Conservation (phyloP, 768 basidiomycete genomes). For the Amanita subjunquillea region DNA sequence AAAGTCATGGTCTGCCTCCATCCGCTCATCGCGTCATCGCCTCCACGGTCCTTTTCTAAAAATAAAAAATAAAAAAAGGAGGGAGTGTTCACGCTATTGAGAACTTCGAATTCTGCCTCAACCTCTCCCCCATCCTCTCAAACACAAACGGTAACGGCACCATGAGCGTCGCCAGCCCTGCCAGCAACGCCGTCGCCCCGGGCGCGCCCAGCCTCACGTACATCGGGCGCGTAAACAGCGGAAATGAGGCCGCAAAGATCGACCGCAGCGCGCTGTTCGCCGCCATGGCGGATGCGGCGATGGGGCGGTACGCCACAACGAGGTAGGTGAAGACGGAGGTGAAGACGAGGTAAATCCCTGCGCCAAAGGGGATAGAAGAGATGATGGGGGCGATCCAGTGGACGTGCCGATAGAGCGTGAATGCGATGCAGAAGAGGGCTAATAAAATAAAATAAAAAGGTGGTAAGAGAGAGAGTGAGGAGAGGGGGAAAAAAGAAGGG, state of each 20-base stretch:
- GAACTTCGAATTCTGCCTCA: too few relatives aligned
- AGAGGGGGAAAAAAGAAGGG: constrained; percentile 34
- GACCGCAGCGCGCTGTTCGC: constrained; percentile 56
- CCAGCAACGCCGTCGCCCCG: constrained; percentile 64
- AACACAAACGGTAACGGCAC: constrained; percentile 48
- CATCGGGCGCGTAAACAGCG: constrained; percentile 55
- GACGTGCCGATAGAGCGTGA: constrained; percentile 34
- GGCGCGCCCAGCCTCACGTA: constrained; percentile 61
- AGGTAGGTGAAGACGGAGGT: constrained; percentile 64
- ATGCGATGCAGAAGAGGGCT: constrained; percentile 57
- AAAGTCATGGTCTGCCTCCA: too few relatives aligned
- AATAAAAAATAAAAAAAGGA: too few relatives aligned
- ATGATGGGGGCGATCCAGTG: constrained; percentile 64
- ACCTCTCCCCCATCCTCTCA: too few relatives aligned
- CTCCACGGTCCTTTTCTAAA: too few relatives aligned
- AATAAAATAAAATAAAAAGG: constrained; percentile 11
- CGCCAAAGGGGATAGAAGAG: constrained; percentile 55
- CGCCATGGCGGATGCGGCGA: constrained; percentile 59
- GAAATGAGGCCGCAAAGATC: constrained; percentile 52
- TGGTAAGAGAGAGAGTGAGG: constrained; percentile 22
- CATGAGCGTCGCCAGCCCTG: constrained; percentile 51
- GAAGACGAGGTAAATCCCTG: constrained; percentile 58
- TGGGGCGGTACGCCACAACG: constrained; percentile 57
- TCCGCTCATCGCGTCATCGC: too few relatives aligned
- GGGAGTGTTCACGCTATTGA: too few relatives aligned